These are phyloP conservation scores for Metschnikowia hibisci DNA, from an alignment of 805 yeast genomes.

Conservation along the genomic window DNA sequence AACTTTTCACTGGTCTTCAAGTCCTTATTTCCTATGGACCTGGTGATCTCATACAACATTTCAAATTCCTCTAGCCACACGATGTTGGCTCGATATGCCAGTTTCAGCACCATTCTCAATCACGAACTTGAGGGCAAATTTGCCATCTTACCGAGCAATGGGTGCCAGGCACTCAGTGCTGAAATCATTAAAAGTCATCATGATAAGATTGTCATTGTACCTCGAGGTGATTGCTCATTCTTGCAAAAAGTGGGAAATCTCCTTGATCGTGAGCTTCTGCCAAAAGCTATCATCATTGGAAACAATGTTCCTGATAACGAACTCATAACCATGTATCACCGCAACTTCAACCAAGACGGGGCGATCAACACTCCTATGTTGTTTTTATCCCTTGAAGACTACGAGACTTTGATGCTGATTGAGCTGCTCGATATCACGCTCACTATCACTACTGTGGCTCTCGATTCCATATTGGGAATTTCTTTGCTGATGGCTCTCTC, in stretches of 20 bases:
- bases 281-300: constrained; percentile 53
- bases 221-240: constrained; percentile 54
- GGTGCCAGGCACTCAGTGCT: constrained; percentile 23
- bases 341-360: constrained; percentile 38
- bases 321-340: constrained; percentile 53
- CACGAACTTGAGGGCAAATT: constrained; percentile 24
- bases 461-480: constrained; percentile 37
- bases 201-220: constrained; percentile 22
- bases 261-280: constrained; percentile 30
- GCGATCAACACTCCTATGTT: constrained; percentile 45
- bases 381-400: constrained; percentile 47
- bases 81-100: constrained; percentile 36
- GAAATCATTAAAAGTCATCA: constrained; percentile 12
- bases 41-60: constrained; percentile 28
- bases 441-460: constrained; percentile 28
- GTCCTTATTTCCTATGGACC: constrained; percentile 42
- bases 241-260: constrained; percentile 48
- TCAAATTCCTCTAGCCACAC: constrained; percentile 20
- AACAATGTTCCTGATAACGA: constrained; percentile 46
- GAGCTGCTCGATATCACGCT: constrained; percentile 16
- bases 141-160: constrained; percentile 26
- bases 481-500: constrained; percentile 40
- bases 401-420: constrained; percentile 12
- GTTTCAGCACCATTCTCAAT: constrained; percentile 36
- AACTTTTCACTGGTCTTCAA: constrained; percentile 26